A percentile compares a stretch with the other conserved stretches of the same genome.
phyloP scores from a whole-genome alignment of 768 basidiomycete genomes.

The Lyophyllum semitale region DNA sequence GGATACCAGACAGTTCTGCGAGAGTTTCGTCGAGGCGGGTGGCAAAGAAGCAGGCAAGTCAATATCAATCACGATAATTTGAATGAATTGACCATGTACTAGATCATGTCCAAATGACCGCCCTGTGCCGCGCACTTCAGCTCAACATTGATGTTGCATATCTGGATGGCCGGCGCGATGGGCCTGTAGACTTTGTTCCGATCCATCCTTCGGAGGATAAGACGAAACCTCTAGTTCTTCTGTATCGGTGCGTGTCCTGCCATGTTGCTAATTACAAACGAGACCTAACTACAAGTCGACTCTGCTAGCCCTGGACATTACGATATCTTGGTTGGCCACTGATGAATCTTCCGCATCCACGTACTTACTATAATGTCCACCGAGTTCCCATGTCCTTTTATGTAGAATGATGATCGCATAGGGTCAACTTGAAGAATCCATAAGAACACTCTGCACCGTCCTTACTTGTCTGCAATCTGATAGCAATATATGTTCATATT shows the following conservation, averaged over 20 bases:
- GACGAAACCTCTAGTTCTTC: conserved; percentile 58
- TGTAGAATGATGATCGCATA: no score
- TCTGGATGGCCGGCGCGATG: conserved; percentile 61
- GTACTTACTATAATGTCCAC: no score
- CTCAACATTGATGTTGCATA: conserved; percentile 78
- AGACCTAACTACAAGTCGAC: not conserved
- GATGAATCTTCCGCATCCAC: no score
- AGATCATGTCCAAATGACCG: conserved; percentile 85
- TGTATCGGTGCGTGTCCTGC: conserved; percentile 62
- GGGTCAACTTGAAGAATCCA: no score
- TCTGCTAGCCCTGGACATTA: conserved; percentile 79
- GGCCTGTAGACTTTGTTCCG: conserved; percentile 50
- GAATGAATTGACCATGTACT: not conserved
- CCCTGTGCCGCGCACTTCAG: conserved; percentile 67
- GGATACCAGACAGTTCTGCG: conserved; percentile 68
- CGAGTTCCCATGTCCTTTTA: no score
- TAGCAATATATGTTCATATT: no score
- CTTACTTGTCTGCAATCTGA: no score
- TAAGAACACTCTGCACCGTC: no score
- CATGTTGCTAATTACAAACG: no score
- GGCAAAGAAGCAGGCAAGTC: conserved; percentile 74
- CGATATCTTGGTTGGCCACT: conserved; percentile 57
- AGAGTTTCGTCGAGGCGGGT: conserved; percentile 72
- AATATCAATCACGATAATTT: conserved; percentile 2
- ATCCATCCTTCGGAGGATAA: conserved; percentile 53